Base-by-base conservation (phyloP, 1,284 basidiomycete species). In the Meripilus lineatus region DNA sequence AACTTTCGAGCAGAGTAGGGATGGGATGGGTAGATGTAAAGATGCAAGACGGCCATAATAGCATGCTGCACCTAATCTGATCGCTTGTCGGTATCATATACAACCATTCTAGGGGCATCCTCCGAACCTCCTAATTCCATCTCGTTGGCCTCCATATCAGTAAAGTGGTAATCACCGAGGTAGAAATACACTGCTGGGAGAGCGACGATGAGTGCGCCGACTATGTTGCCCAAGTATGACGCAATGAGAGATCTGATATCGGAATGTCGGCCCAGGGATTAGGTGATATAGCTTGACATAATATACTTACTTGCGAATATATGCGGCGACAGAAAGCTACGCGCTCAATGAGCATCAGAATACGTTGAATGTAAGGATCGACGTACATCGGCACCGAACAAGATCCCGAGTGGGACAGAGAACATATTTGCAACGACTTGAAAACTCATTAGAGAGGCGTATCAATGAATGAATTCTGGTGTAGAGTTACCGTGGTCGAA, bases 361-460 rank as follows among this genome's bases (percentile, higher is more conserved):
- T n/a, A n/a, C n/a, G n/a, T n/a, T n/a, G n/a, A n/a, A 25, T 28
- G 18, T 8, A 23, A 11, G 25, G 28, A 40, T 13, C 23, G 5
- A 51, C 76, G 54, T 58, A 83, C 82, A 44, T 77, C 63, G 15
- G 81, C 79, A 34, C 79, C 77, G 55, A 85, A 81, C 70, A 85
- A 78, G 40, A 89, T 84, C n/a, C 81, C 71, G 40, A 87, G 62
- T 5, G 84, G 80, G 4, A 86, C 65, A 7, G 77, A 83, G 61
- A 81, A 86, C 84, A 87, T 88, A 58, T 86, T 86, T 21, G 84
- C 82, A 22, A 81, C 65, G 8, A 81, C 79, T 79, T 42, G 5
- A 25, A 15, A 8, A 4, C 30, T 5, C 24, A 15, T 22, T 18
- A 32, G 25, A 24, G 23, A 11, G 20, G 18, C 25, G 39, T 18